Evolutionary conservation across 495 filamentous ascomycete genomes (phyloP).

Genomic region (Aspergillus sclerotioniger): DNA sequence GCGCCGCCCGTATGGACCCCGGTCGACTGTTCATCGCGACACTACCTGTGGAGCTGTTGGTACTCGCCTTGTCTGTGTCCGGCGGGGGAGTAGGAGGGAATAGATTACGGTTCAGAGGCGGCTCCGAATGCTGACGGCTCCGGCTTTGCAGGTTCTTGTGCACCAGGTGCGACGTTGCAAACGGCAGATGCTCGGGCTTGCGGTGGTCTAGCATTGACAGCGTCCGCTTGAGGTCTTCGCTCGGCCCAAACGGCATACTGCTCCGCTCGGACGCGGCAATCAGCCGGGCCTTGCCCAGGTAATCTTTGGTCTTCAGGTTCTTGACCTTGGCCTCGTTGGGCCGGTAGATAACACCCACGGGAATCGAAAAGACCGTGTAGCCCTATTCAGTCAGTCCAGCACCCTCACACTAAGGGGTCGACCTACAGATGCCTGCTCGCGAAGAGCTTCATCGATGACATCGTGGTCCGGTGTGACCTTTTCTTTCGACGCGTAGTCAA

Average conservation of each 20-base stretch:
- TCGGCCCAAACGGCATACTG: slow-evolving; percentile 1
- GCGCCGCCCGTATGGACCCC: slow-evolving; percentile 33
- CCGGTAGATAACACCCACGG: slow-evolving; percentile 89
- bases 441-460: slow-evolving; percentile 96
- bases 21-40: slow-evolving; percentile 24
- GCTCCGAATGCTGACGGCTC: slow-evolving; percentile 79
- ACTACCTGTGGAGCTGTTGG: slow-evolving; percentile 24
- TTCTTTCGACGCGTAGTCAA: slow-evolving; percentile 90
- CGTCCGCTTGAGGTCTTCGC: slow-evolving; percentile 7
- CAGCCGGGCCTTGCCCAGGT: slow-evolving; percentile 88
- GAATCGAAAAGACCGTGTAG: slow-evolving; percentile 98
- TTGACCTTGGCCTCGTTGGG: slow-evolving; percentile 98
- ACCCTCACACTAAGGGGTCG: not conserved
- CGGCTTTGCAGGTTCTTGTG: slow-evolving; percentile 73
- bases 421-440: slow-evolving; percentile 84
- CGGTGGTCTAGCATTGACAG: slow-evolving; percentile 64
- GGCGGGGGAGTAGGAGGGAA: slow-evolving; percentile 97
- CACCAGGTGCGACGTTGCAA: slow-evolving; percentile 85
- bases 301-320: slow-evolving; percentile 95
- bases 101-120: slow-evolving; percentile 78
- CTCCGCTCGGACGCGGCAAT: slow-evolving; percentile 83
- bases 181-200: slow-evolving; percentile 75
- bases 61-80: slow-evolving; percentile 61
- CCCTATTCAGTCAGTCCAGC: slow-evolving; percentile 50
- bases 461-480: slow-evolving; percentile 93